These are phyloP conservation scores for Orbilia brochopaga DNA, from an alignment of 2,329 filamentous ascomycete genomes.

Conservation along the genomic window DNA sequence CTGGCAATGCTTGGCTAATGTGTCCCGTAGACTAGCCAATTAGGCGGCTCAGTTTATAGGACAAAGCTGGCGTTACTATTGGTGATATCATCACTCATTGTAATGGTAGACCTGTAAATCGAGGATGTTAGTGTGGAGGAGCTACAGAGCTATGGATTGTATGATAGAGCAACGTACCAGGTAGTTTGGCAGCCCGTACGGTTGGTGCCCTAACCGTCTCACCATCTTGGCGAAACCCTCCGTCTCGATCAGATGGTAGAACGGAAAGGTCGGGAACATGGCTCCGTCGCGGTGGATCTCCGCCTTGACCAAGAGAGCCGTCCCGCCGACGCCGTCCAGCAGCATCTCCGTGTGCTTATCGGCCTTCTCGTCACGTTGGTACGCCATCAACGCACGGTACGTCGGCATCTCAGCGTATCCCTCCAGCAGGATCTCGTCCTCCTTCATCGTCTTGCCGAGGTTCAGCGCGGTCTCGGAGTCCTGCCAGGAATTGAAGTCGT, in stretches of 20 bases:
- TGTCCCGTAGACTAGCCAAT: too few relatives aligned
- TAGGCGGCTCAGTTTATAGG: too few relatives aligned
- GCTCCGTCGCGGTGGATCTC: slow-evolving; percentile 96
- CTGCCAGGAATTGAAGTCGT: slow-evolving; percentile 98
- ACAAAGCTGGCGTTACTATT: too few relatives aligned
- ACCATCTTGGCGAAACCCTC: slow-evolving; percentile 99
- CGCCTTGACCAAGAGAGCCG: slow-evolving; percentile 89
- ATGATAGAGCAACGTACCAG: slow-evolving; percentile 71
- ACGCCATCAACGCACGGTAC: slow-evolving; percentile 88
- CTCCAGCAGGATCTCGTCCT: slow-evolving; percentile 90
- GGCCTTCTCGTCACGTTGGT: slow-evolving; percentile 68
- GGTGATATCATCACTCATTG: slow-evolving; percentile 71
- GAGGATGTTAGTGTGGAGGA: slow-evolving; percentile 26
- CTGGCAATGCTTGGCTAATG: too few relatives aligned
- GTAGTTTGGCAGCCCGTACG: slow-evolving; percentile 93
- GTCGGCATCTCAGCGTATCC: slow-evolving; percentile 93
- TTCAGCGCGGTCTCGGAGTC: slow-evolving; percentile 81
- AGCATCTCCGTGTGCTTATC: slow-evolving; percentile 70
- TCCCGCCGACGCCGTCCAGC: slow-evolving; percentile 92
- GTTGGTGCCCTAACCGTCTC: slow-evolving; percentile 80
- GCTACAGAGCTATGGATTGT: background rate
- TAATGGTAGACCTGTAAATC: slow-evolving; percentile 77
- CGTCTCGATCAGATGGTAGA: slow-evolving; percentile 96
- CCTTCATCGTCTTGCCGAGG: slow-evolving; percentile 78
- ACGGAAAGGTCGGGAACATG: slow-evolving; percentile 97